Conservation (phyloP, 1,139 yeast species). For the Kodamaea fungicola region DNA sequence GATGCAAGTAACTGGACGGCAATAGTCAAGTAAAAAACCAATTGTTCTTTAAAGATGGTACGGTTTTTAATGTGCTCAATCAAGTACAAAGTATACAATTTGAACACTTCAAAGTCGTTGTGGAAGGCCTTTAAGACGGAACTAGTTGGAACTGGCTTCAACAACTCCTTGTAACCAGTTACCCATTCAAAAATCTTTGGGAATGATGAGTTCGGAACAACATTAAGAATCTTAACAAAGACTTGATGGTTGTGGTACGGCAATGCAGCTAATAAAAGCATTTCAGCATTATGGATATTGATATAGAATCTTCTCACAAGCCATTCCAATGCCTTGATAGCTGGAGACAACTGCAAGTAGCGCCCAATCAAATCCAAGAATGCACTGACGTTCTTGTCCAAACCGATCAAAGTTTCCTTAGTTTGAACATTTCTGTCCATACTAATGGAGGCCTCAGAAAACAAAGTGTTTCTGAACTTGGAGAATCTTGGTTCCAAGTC, state of each 20-base stretch:
- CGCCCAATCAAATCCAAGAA: constrained; percentile 77
- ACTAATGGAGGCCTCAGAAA: constrained; percentile 73
- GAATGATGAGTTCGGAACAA: constrained; percentile 56
- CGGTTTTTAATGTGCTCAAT: constrained; percentile 51
- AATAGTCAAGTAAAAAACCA: constrained; percentile 75
- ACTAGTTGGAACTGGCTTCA: constrained; percentile 61
- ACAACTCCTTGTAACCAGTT: constrained; percentile 60
- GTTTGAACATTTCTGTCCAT: constrained; percentile 81
- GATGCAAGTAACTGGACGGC: constrained; percentile 59
- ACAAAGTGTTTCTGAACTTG: constrained; percentile 66
- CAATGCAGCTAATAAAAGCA: constrained; percentile 62
- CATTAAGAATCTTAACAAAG: constrained; percentile 71
- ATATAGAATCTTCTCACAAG: constrained; percentile 87
- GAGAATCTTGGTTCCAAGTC: constrained; percentile 71
- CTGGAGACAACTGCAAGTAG: constrained; percentile 67
- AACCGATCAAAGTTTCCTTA: constrained; percentile 67
- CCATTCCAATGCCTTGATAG: constrained; percentile 91
- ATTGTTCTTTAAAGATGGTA: constrained; percentile 63
- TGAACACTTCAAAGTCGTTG: constrained; percentile 64
- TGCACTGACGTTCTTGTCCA: constrained; percentile 70
- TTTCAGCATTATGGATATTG: constrained; percentile 76
- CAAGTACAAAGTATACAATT: constrained; percentile 60
- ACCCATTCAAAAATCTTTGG: constrained; percentile 80
- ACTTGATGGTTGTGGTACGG: constrained; percentile 75
- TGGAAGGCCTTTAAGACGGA: constrained; percentile 69